Evolutionary conservation across 805 yeast genomes (phyloP), one percentile per base, ranked within the genome.

Genomic region (Starmerella floris): DNA sequence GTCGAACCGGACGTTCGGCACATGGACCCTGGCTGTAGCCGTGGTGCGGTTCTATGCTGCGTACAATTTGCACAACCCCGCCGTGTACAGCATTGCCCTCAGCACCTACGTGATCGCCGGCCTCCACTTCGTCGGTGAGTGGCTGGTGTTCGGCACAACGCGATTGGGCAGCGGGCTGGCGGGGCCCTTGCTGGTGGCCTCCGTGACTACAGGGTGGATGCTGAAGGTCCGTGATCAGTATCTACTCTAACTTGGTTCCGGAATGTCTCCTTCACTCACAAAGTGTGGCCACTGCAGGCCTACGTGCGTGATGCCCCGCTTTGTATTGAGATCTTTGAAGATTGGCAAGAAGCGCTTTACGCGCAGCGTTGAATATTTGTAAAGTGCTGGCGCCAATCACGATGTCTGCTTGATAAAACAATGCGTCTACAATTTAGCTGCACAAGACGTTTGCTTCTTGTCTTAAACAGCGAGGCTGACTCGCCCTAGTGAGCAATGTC

Each of bases 1-100:
- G 51, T 76, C 91, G 53, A 95, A 95, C n/a, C 74, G 98, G 55
- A 88, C 98, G 0, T 91, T 91, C 61, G 98, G 98, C 27, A 91
- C 98, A 0, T 91, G 98, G 98, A 91, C 98, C 0, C 67, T 87
- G 31, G 70, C 87, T 53, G 77, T 95, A 2, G 74, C 94, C 2
- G 68, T 88, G 25, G 78, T 91, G 37, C 75, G 98, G 58, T 70
- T 78, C 50, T 84, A 82, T 60, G 95, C 94, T 43, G 93, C 97
- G 13, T 81, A 79, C 62, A 67, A 81, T 57, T 66, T 82, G 44
- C 66, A 67, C 42, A 76, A 77, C 52, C 74, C 75, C 21, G 80
- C 77, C 51, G 74, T 87, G 41, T 91, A 75, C 62, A 76, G 81
- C 53, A 67, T 91, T 51, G 79, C 87, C 17, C 72, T 83, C 53